Base-by-base conservation (phyloP, 2,329 filamentous ascomycete species). In the Sordariomycetes sp. region DNA sequence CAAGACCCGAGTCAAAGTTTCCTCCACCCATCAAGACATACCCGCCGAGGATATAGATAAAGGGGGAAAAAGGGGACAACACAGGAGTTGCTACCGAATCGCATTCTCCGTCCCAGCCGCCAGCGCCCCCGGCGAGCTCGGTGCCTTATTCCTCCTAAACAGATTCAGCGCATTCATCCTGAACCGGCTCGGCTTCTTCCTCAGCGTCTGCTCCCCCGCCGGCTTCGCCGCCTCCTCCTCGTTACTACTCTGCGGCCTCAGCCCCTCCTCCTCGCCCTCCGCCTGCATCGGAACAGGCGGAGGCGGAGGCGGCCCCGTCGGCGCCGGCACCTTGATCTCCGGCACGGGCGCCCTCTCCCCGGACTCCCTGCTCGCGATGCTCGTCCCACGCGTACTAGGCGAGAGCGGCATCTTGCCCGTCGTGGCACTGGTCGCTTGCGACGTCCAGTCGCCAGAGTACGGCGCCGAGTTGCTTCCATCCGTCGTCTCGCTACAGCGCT, bases 351-450 rank as follows among this genome's bases (percentile, higher is more conserved):
- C 65, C 56, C 74, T 74, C 53, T 82, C 80, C 57, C 76, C 64
- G 8, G 80, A 82, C 51, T 82, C 79, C 57, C 76, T 75, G 67
- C 81, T 85, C 62, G 82, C 76, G 61, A 85, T 81, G 66, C 82
- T 85, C 20, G 82, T 85, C 45, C 81, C 82, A 64, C 82, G 76
- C 2, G 82, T 85, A 65, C 81, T 85, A 2, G 82, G 82, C 25
- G 82, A 85, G 39, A 84, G 69, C 3, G 82, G 80, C 76, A 83
- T 78, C 68, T 82, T 84, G 54, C 80, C 77, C 1, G 81, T 84
- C 1, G 81, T 82, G 10, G 80, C 81, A 62, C 80, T 84, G 15
- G 81, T 85, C 4, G 77, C 79, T 62, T 84, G 81, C 3, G 79
- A 82, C 2, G 78, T 77, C 79, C 81, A 84, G 62, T 85, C 82